Conservation (phyloP, 169 alveolate genomes). For the Plasmodium reichenowi region DNA sequence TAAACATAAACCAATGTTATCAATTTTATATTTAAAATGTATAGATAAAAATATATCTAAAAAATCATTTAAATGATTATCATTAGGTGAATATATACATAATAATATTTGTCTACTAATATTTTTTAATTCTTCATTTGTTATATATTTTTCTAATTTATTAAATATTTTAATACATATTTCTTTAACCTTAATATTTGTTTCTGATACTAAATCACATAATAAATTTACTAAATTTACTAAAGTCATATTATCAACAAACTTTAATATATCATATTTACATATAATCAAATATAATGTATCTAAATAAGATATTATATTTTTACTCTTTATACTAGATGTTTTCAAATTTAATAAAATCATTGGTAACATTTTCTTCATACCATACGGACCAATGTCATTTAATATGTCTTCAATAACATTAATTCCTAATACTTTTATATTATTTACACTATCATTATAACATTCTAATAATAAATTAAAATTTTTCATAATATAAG, state of each 20-base stretch:
- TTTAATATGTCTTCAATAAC: constrained; percentile 66
- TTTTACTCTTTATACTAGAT: constrained; percentile 39
- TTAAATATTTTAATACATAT: constrained; percentile 72
- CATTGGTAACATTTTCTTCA: constrained; percentile 56
- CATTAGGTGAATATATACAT: constrained; percentile 76
- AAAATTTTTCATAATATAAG: constrained; percentile 57
- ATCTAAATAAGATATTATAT: constrained; percentile 61
- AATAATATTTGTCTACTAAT: constrained; percentile 62
- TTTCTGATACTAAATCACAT: constrained; percentile 71
- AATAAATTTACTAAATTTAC: constrained; percentile 33
- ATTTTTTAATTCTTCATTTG: constrained; percentile 42
- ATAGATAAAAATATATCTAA: constrained; percentile 61
- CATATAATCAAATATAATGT: constrained; percentile 35
- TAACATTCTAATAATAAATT: constrained; percentile 72
- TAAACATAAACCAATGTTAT: constrained; percentile 57
- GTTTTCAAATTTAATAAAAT: constrained; percentile 31
- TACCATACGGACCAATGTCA: constrained; percentile 50
- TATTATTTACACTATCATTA: constrained; percentile 71
- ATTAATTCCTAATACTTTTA: constrained; percentile 66
- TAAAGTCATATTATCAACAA: constrained; percentile 21
- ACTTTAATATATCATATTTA: constrained; percentile 25
- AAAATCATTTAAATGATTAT: constrained; percentile 60
- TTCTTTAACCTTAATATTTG: constrained; percentile 69
- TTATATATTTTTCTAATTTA: constrained; percentile 63
- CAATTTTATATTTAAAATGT: constrained; percentile 64